Base-by-base conservation (phyloP, 352 stramenopile genomes). In the Pythium folliculosum region DNA sequence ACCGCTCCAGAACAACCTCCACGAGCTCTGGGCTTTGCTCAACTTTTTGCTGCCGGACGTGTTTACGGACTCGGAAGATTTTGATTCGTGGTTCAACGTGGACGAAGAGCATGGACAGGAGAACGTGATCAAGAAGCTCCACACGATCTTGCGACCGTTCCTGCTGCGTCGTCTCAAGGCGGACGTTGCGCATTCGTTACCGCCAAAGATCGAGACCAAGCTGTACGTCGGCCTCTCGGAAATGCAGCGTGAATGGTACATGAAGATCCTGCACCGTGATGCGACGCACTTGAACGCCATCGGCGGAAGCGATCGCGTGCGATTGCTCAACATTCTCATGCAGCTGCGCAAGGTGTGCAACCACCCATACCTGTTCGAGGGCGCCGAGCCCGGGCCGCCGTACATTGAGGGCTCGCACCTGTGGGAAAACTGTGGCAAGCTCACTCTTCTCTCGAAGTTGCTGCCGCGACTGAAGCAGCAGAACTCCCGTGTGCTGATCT, bases 281-380 rank as follows among this genome's bases (percentile, higher is more conserved):
- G 95, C 97, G 10, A 84, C 96, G 51, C 95, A 98, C 68, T 70
- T 99, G 25, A 99, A 99, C 78, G 94, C 96, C 30, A 91, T 99
- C n/a, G 97, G 97, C 30, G 97, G 97, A 30, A 98, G 95, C 51
- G 94, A 98, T 70, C 89, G 96, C 32, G 92, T 98, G 21, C 88
- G 93, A 19, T 77, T 99, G 55, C 96, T 99, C 43, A 99, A 99
- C 76, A 96, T 99, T 43, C 80, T 99, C 13, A 99, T 99, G 97
- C 97, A 99, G 75, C 79, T 99, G 25, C 87, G 97, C 17, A 99
- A 99, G 79, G 96, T 99, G 21, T 99, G 97, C 82, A 99, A 99
- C 75, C 98, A 99, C 76, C 98, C 98, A 19, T 99, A 99, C 72
- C 81, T 99, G 12, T 99, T 99, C 75, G 94, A 99, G 76, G 98